Evolutionary conservation across 441 rosid genomes (phyloP).

Genomic region (Syzygium syzygioides): DNA sequence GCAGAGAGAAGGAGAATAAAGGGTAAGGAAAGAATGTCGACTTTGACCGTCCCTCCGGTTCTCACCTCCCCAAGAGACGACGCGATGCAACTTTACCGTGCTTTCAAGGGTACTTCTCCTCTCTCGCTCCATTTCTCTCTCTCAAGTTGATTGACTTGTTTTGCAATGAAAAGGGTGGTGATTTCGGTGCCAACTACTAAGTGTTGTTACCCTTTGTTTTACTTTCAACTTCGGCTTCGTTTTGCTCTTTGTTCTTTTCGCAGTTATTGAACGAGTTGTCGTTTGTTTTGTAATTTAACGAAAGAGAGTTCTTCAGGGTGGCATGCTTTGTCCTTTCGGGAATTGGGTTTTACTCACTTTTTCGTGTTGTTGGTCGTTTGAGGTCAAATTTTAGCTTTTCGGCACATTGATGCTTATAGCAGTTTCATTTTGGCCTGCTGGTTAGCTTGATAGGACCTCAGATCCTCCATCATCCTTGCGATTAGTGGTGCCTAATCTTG

Average conservation of each 20-base stretch:
- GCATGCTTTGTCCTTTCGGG: background rate
- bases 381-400: background rate
- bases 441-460: background rate
- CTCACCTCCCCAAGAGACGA: slow-evolving; percentile 48
- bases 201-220: background rate
- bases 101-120: slow-evolving; percentile 46
- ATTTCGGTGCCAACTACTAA: background rate
- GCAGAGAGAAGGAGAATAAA: background rate
- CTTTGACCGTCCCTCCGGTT: slow-evolving; percentile 37
- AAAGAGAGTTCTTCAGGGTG: background rate
- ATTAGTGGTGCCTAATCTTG: background rate
- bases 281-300: background rate
- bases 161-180: background rate
- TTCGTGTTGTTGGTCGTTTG: background rate
- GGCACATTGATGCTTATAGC: background rate
- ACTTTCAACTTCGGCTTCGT: background rate
- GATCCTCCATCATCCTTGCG: background rate
- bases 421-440: background rate
- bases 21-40: slow-evolving; percentile 26
- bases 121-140: background rate
- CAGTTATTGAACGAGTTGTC: background rate
- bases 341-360: background rate
- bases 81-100: slow-evolving; percentile 46
- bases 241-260: background rate
- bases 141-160: background rate